These are phyloP conservation scores for Marchantia polymorpha DNA, from an alignment of 225 moss, liverwort and hornwort species.

Conservation along the genomic window DNA sequence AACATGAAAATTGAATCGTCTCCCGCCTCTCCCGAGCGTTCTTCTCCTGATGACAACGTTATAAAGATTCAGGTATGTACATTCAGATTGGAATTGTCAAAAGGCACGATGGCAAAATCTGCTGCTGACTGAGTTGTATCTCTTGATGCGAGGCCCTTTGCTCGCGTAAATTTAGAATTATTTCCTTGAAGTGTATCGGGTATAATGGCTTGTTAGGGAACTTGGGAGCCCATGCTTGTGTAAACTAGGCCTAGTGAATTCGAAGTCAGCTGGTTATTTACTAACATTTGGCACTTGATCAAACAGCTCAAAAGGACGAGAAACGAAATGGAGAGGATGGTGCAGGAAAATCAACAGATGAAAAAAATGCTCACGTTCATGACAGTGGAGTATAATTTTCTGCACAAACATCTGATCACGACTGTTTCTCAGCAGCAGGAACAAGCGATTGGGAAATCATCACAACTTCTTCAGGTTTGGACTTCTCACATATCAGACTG, in stretches of 20 bases:
- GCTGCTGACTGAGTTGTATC: too few relatives aligned
- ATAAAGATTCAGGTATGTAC: conserved; percentile 34
- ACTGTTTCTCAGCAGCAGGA: conserved; percentile 19
- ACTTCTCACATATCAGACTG: too few relatives aligned
- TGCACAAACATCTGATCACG: conserved; percentile 28
- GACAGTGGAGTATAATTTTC: conserved; percentile 23
- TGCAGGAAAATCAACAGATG: conserved; percentile 34
- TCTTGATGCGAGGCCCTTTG: too few relatives aligned
- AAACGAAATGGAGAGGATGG: conserved; percentile 23
- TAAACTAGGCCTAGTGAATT: too few relatives aligned
- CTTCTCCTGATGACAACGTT: conserved; percentile 15
- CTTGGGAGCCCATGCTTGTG: too few relatives aligned
- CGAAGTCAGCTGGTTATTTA: too few relatives aligned
- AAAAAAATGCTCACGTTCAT: conserved; percentile 23
- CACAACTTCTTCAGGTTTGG: neutral
- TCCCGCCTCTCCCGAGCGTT: conserved; percentile 33
- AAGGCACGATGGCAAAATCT: too few relatives aligned
- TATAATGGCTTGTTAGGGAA: too few relatives aligned
- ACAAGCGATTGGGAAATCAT: conserved; percentile 2
- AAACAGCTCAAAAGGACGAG: conserved; percentile 33
- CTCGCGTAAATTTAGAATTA: too few relatives aligned
- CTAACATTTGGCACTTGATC: neutral
- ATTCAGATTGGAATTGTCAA: too few relatives aligned
- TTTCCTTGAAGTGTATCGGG: too few relatives aligned
- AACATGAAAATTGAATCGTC: conserved; percentile 44